Base-by-base conservation (phyloP, 179 eudicot genomes). In the Corrigiola litoralis region DNA sequence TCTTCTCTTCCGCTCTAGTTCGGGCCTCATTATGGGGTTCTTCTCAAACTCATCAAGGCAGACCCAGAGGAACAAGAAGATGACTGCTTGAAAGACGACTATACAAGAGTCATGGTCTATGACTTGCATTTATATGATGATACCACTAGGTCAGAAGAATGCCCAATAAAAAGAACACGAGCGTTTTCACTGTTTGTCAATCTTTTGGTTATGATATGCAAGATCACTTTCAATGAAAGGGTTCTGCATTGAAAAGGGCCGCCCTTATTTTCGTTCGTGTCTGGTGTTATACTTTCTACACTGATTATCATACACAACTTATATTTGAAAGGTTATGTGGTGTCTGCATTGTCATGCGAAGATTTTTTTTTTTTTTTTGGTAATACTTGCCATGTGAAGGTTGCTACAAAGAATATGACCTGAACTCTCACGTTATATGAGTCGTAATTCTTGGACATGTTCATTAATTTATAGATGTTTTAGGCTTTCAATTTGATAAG, bases 21-120 rank as follows among this genome's bases (percentile, higher is more conserved):
- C n/a, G n/a, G n/a, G n/a, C n/a, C n/a, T n/a, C n/a, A n/a, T n/a
- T n/a, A n/a, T n/a, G n/a, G n/a, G n/a, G n/a, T n/a, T n/a, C n/a
- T n/a, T n/a, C n/a, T n/a, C n/a, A n/a, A n/a, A n/a, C n/a, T n/a
- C n/a, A n/a, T n/a, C n/a, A n/a, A n/a, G n/a, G n/a, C n/a, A n/a
- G 79, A 79, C 31, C 72, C 86, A 36, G 80, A 56, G 29, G 85
- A 88, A 61, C 78, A 90, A 50, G 81, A 73, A 37, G 89, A 82
- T 27, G 78, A 71, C 40, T 67, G 38, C 63, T 47, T 66, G 16
- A 66, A 75, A 14, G 72, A 74, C 29, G 81, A 81, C 40, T 58
- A 88, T 66, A 69, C 77, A 6, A 58, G 58, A 36, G 16, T 64
- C 17, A 48, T 49, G 13, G 21, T 44, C 47, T 37, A 46, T 56